Evolutionary conservation across 2,329 filamentous ascomycete genomes (phyloP).

Genomic region (Diaporthe capsici): DNA sequence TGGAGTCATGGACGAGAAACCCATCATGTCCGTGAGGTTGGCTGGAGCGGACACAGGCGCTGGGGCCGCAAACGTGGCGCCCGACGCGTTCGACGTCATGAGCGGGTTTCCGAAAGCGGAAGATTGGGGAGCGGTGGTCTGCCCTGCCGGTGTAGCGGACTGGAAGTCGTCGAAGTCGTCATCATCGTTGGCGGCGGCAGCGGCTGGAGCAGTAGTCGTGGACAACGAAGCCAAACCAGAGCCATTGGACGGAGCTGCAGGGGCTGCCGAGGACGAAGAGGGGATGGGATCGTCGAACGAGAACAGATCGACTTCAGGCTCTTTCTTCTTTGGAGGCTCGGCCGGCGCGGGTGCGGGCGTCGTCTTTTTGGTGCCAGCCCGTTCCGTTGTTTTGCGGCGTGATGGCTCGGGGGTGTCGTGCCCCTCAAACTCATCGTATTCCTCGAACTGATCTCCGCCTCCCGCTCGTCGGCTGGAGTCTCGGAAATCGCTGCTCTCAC

Average conservation of each 20-base stretch:
- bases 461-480: conserved; percentile 67
- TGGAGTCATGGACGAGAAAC: conserved; percentile 85
- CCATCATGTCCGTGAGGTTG: conserved; percentile 84
- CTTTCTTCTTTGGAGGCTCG: conserved; percentile 83
- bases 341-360: conserved; percentile 51
- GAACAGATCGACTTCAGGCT: conserved; percentile 92
- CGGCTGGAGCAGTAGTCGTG: conserved; percentile 43
- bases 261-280: conserved; percentile 60
- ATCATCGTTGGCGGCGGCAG: conserved; percentile 73
- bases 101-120: conserved; percentile 58
- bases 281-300: conserved; percentile 86
- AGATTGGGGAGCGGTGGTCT: conserved; percentile 59
- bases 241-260: conserved; percentile 61
- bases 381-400: conserved; percentile 44
- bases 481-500: conserved; percentile 79
- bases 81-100: conserved; percentile 66
- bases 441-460: conserved; percentile 82
- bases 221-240: conserved; percentile 63
- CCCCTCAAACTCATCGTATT: conserved; percentile 97
- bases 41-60: conserved; percentile 87
- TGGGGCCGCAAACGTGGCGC: conserved; percentile 82
- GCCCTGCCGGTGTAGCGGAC: conserved; percentile 77
- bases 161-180: conserved; percentile 99
- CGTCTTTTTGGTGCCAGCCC: conserved; percentile 71
- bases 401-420: conserved; percentile 65